Base-by-base conservation (phyloP, 306 rosid genomes). In the Pueraria montana region DNA sequence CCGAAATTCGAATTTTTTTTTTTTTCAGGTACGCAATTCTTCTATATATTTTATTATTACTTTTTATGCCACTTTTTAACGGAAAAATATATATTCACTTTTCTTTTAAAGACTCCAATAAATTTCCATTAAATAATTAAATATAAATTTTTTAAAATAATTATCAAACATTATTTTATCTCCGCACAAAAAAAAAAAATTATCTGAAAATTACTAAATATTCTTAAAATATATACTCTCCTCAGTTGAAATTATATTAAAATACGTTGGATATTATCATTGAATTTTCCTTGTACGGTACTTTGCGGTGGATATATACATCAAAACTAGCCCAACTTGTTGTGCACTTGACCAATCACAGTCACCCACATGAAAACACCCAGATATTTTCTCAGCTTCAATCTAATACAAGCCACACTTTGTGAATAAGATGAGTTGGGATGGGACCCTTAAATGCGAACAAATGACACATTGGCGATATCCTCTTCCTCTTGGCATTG, bases 391-490 rank as follows among this genome's bases (percentile, higher is more conserved):
- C 13, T 58, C 7, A 58, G 82, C 65, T 38, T 77, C 76, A 78
- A 79, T 83, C 88, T 59, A 93, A 86, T 78, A 34, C 50, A 85
- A 86, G 87, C 94, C 97, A 90, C 95, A 85, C 62, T 50, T 81
- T 80, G 40, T 76, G 86, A n/a, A 84, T 69, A 80, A 76, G 74
- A 77, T 83, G 91, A 87, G 87, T 75, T 84, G 88, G 18, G 53
- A 80, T 87, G 88, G 94, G 94, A 77, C 89, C 96, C 88, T n/a
- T 16, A 69, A 42, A 85, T 64, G 61, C 78, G 13, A 64, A 76
- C 79, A 82, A 78, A 71, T 86, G 92, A 89, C 91, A 83, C 74
- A 78, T 76, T 55, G 82, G 63, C 36, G 34, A 43, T 67, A 68
- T 83, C 82, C 63, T 18, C 8, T 55, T 71, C 76, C 80, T 56